Base-by-base conservation (phyloP, 768 basidiomycete species). In the Collybiopsis luxurians region DNA sequence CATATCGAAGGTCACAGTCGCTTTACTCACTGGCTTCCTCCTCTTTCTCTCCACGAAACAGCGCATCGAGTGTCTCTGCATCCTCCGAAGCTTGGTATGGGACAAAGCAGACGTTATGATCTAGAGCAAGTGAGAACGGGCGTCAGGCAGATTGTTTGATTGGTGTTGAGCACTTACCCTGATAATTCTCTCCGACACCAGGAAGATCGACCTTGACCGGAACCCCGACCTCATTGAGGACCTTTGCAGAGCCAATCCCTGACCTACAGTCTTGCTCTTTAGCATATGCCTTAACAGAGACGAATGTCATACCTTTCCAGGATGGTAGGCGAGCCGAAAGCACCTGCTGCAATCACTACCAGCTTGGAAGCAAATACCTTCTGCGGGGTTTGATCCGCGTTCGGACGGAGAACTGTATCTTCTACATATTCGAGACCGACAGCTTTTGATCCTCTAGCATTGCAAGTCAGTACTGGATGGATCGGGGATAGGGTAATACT, bases 341-440 rank as follows among this genome's bases (percentile, higher is more conserved):
- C 74, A 0, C 82, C 83, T 2, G 75, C 75, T 1, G 79, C 77
- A 17, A 85, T 36, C n/a, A 85, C 75, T 0, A 85, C 76, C 2
- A 83, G 69, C 3, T 70, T 71, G 9, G 77, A 74, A 6, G 79
- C 78, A 57, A 65, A 67, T 31, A 71, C 76, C 19, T 66, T 55
- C 7, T 56, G 51, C 4, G 61, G 47, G 26, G 12, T 28, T 24
- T 56, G 55, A 36, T 28, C 17, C 15, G 28, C 60, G n/a, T 11
- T 9, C 21, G 47, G 47, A 24, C 24, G 24, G 6, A 24, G 47
- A 7, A 11, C 24, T 9, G 10, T 48, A 54, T 77, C 74, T 57
- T 69, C 71, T 53, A 77, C 64, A 58, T 81, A 83, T 67, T 84
- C 82, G 4, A 85, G 75, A 4, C 82, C 83, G 13, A 78, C 72